Evolutionary conservation across 768 basidiomycete genomes (phyloP), one percentile per base, ranked within the genome.

Genomic region (Harrya chromipes): DNA sequence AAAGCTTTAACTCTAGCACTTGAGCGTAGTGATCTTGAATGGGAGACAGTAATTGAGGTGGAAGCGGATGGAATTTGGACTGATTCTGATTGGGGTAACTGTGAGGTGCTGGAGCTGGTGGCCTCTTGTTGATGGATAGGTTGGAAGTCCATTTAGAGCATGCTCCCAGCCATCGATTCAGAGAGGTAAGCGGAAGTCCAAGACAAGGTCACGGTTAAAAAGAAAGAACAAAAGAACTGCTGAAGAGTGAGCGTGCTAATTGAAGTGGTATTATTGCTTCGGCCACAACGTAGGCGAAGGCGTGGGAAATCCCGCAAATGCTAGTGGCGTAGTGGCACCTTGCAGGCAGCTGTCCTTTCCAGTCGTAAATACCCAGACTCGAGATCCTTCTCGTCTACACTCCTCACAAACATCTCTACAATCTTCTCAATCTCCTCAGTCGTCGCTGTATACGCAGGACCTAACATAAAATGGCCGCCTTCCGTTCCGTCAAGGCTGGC

Each of bases 131-230:
- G 75, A 76, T 87, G 72, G 65, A 71, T 72, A 74, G 78, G 80
- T 87, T 80, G 80, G 82, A 85, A 82, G 85, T 90, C 88, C 88
- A 90, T 90, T 90, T 89, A 90, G 85, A 81, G 76, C 75, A 80
- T 83, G 78, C 83, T 71, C 82, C 81, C 83, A 84, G 87, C 87
- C 87, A 90, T 90, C 83, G 87, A 87, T 80, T 63, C 67, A 51
- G 53, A 50, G 45, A 43, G 44, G 53, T 51, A 35, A 47, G 49
- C 34, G 49, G 19, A 53, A 52, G 57, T 60, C 49, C 44, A 59
- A 52, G 46, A 43, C 59, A 66, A 58, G 54, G 57, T 68, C 53
- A 38, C 43, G 46, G 61, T 59, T 34, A 47, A 58, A 52, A 56
- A 56, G 56, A 62, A 66, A 56, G 50, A 56, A 65, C 43, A 49